These are phyloP conservation scores for Blastocladiella britannica DNA, from an alignment of 192 early-diverging fungal species.

Conservation along the genomic window DNA sequence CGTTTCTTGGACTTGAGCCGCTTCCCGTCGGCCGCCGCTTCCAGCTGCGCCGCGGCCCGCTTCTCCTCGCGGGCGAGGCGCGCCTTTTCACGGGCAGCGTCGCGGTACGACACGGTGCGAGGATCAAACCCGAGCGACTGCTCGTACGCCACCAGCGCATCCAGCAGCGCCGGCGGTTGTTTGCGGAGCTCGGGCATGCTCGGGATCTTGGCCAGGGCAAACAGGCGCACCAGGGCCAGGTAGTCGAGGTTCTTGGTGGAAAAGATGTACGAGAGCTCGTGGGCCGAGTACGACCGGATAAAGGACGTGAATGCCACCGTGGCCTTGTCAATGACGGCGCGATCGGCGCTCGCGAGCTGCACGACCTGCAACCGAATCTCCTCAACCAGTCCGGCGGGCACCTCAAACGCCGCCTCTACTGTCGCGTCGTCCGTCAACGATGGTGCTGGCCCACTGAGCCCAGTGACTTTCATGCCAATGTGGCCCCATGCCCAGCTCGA, in stretches of 20 bases:
- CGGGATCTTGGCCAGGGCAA: conserved; percentile 64
- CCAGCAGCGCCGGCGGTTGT: conserved; percentile 22
- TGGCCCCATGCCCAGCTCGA: conserved; percentile 25
- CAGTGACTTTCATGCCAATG: conserved; percentile 10
- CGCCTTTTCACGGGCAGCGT: conserved; percentile 17
- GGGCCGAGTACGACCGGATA: conserved; percentile 79
- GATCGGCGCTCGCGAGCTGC: conserved; percentile 38
- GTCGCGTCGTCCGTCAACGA: too few relatives aligned
- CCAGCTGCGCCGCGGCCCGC: conserved; percentile 8
- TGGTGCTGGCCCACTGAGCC: too few relatives aligned
- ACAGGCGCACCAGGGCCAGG: conserved; percentile 48
- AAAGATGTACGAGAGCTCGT: conserved; percentile 86
- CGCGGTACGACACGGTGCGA: conserved; percentile 2
- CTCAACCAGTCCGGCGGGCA: conserved; percentile 28
- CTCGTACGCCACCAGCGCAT: conserved; percentile 17
- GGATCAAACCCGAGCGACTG: conserved; percentile 20
- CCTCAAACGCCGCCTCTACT: conserved; percentile 19
- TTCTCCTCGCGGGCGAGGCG: conserved; percentile 10
- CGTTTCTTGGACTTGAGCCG: conserved; percentile 17
- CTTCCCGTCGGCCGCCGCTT: conserved; percentile 14
- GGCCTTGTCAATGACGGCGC: conserved; percentile 59
- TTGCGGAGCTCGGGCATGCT: conserved; percentile 77
- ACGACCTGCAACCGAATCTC: too few relatives aligned
- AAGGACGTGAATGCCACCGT: conserved; percentile 73
- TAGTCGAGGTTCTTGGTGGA: conserved; percentile 64